Evolutionary conservation across 768 basidiomycete species (phyloP).

Genomic region (Tricholoma saponaceum): DNA sequence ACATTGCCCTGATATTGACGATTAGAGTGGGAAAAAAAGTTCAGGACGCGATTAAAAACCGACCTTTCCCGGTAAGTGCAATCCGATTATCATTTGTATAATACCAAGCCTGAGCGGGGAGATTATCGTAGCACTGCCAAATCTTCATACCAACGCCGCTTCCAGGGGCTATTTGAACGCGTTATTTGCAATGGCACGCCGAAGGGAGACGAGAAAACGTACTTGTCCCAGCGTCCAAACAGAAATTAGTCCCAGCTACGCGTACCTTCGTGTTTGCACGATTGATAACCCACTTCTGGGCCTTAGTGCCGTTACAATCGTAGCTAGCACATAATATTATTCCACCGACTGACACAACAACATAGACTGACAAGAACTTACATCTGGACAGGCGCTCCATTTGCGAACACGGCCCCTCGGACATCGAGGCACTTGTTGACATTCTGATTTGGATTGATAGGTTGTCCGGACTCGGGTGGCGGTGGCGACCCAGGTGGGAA

Average conservation of each 20-base stretch:
- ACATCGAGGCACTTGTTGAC: constrained; percentile 29
- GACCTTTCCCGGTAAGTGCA: constrained; percentile 18
- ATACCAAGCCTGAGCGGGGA: constrained; percentile 32
- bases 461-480: constrained; percentile 3
- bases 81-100: constrained; percentile 26
- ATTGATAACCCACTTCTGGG: constrained; percentile 26
- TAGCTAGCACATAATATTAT: constrained; percentile 17
- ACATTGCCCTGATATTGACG: constrained; percentile 15
- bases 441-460: constrained; percentile 24
- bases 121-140: constrained; percentile 29
- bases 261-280: constrained; percentile 22
- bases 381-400: constrained; percentile 33
- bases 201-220: background rate
- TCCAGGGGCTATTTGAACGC: constrained; percentile 17
- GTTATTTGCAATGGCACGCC: background rate
- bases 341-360: background rate
- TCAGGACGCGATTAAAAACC: background rate
- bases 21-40: background rate
- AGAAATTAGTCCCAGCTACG: constrained; percentile 28
- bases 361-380: constrained; percentile 5
- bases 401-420: constrained; percentile 22
- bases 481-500: constrained; percentile 21
- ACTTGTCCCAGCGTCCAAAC: constrained; percentile 32
- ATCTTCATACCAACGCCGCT: constrained; percentile 30
- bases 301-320: constrained; percentile 28